Base-by-base conservation (phyloP, 2,329 filamentous ascomycete genomes). In the Colletotrichum sp. region DNA sequence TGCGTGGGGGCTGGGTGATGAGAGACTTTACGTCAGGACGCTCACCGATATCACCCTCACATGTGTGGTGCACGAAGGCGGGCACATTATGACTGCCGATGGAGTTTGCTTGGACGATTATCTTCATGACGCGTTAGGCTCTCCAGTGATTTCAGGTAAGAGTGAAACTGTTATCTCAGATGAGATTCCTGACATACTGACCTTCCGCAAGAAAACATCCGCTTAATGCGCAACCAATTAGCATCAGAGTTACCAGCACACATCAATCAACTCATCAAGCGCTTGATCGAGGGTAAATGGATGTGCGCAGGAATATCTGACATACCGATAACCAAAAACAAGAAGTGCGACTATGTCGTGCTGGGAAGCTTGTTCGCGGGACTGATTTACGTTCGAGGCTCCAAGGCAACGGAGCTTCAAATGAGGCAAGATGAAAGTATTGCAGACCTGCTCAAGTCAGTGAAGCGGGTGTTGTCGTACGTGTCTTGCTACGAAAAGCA, bases 291-390 rank as follows among this genome's bases (percentile, higher is more conserved):
- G 1, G 74, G 74, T 2, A 74, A 69, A 29, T 76, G 74, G 74
- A 67, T 76, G 19, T 76, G 74, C 22, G 29, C 34, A 25, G 71
- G 74, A 2, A 74, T 76, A 12, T 74, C 74, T 7, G 71, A 69
- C 25, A 76, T 76, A 19, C 74, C 74, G 3, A 52, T 76, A 25
- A 76, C 74, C 0, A 64, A 72, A 15, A 68, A 76, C 29, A 76
- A 76, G 5, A 76, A 66, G n/a, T 76, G 74, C 59, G 74, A 76
- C 22, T 76, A 76, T 19, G 29, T 76, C 6, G 70, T 76, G 3
- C 25, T 76, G 5, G 74, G 74, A 8, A 76, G 74, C 22, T 12
- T 76, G 11, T 69, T 76, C 4, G 74, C 74, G 2, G 74, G 74
- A 0, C 13, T 76, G 27, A 62, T 74, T 9, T 76, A 69, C 19